These are phyloP conservation scores for Eucalyptus brandiana DNA, from an alignment of 345 rosid genomes.

Conservation along the genomic window DNA sequence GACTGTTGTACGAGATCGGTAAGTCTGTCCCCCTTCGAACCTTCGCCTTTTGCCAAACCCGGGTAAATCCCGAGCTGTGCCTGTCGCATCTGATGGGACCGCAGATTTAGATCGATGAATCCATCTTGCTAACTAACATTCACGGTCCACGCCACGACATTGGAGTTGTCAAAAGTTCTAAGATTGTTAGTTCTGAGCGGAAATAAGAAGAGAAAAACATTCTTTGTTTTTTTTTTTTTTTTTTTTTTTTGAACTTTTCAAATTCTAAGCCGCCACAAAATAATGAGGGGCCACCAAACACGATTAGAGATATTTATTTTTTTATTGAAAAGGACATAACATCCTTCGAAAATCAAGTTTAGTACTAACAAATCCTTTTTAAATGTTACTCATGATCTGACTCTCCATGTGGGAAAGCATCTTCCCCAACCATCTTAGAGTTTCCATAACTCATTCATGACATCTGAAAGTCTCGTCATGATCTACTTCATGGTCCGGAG, in stretches of 20 bases:
- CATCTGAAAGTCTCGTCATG: rapidly evolving
- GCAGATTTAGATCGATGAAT: background rate
- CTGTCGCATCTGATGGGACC: too few species aligned
- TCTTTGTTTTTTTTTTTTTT: too few species aligned
- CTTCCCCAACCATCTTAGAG: too few species aligned
- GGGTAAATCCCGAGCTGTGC: background rate
- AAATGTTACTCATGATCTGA: too few species aligned
- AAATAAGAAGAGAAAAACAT: background rate
- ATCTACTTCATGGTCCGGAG: too few species aligned
- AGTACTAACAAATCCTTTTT: too few species aligned
- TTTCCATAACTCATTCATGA: too few species aligned
- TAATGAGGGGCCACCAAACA: background rate
- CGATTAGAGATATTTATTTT: background rate
- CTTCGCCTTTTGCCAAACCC: background rate
- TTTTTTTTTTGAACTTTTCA: background rate
- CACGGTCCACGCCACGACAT: rapidly evolving
- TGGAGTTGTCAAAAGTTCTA: background rate
- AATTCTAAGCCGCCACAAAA: background rate
- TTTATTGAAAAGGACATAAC: background rate
- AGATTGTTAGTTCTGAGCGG: background rate
- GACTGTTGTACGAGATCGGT: background rate
- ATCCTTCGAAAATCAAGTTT: background rate
- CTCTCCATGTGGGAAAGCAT: too few species aligned
- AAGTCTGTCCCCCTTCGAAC: background rate
- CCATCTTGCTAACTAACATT: background rate